phyloP scores from a whole-genome alignment of 2,329 filamentous ascomycete species.

The Cordyceps farinosa region DNA sequence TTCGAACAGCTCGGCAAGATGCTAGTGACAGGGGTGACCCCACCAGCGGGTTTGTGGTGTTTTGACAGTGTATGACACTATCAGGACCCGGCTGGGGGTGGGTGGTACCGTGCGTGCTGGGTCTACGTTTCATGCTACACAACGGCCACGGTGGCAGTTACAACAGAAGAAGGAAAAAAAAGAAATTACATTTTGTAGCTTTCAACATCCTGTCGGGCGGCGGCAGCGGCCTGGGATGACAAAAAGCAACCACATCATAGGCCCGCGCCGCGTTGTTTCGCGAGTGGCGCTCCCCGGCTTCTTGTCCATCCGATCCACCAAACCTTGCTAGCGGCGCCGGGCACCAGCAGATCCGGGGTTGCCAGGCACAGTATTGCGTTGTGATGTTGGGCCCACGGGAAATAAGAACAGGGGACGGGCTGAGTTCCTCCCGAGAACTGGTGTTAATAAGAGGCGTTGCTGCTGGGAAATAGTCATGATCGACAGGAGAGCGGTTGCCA shows the following conservation, averaged over 20 bases:
- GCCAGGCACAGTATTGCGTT: neutral
- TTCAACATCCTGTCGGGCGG: neutral
- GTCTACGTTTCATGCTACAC: neutral
- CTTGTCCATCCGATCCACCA: conserved; percentile 7
- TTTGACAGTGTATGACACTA: too few relatives aligned
- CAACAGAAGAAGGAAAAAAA: too few relatives aligned
- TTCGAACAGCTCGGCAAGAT: too few relatives aligned
- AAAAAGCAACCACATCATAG: neutral
- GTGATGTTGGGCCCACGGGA: neutral
- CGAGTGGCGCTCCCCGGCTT: conserved; percentile 1
- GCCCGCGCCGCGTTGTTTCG: neutral
- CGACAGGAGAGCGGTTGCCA: neutral
- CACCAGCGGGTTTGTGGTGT: neutral
- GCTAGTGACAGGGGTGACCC: conserved; percentile 1
- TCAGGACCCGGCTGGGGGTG: neutral
- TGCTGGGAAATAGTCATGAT: neutral
- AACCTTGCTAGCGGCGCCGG: neutral
- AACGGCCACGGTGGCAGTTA: neutral
- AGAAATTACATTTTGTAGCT: neutral
- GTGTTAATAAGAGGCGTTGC: neutral
- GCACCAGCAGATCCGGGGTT: conserved; percentile 2
- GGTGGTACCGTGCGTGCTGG: neutral
- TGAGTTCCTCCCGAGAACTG: neutral
- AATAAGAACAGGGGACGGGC: neutral
- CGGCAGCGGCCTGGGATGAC: neutral